Conservation (phyloP, 1,284 basidiomycete species). For the Puccinia novopanici region DNA sequence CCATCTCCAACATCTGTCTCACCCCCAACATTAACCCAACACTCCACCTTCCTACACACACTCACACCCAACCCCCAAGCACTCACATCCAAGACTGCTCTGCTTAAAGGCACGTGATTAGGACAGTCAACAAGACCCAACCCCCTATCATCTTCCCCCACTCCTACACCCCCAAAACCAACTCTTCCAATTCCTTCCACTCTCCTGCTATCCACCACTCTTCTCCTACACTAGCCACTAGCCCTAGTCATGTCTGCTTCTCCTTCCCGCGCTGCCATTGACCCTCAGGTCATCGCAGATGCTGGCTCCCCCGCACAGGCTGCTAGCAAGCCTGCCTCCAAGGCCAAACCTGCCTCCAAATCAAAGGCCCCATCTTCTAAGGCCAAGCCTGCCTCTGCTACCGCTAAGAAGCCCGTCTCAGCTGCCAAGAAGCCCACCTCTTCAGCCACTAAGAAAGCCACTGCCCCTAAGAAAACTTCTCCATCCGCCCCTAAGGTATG, state of each 20-base stretch:
- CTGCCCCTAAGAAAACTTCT: constrained; percentile 27
- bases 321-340: constrained; percentile 23
- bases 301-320: constrained; percentile 13
- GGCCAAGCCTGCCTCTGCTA: no score
- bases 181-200: neutral
- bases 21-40: neutral
- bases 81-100: neutral
- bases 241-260: constrained; percentile 37
- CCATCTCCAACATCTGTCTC: constrained; percentile 1
- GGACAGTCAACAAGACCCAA: neutral
- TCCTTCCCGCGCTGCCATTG: no score
- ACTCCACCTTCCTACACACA: neutral
- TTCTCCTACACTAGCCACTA: neutral
- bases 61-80: neutral
- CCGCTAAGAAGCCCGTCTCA: no score
- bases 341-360: constrained; percentile 47
- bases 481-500: constrained; percentile 25
- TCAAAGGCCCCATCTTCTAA: constrained; percentile 29
- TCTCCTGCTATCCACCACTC: neutral
- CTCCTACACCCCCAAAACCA: neutral
- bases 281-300: no score
- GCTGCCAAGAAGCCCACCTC: no score
- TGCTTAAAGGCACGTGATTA: neutral
- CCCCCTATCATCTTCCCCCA: neutral
- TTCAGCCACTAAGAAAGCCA: neutral